Conservation (phyloP, 2,329 filamentous ascomycete genomes). For the Penicillium sp. region DNA sequence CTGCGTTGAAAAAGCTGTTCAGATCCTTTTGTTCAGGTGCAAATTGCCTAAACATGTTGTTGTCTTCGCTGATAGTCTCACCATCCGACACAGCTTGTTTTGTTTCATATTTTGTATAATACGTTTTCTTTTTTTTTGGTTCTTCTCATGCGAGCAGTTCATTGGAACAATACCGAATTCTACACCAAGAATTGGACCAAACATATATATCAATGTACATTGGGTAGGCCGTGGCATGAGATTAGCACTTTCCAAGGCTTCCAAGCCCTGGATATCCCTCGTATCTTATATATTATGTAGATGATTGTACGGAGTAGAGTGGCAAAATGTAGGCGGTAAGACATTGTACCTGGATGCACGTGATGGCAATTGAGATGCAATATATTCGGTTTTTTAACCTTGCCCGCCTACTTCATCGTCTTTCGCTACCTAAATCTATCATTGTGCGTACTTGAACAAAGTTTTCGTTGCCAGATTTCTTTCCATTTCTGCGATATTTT, state of each 20-base stretch:
- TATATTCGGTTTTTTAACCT: background rate
- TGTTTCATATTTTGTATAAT: background rate
- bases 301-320: too few relatives aligned
- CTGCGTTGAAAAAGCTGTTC: background rate
- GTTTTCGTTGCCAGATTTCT: background rate
- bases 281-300: background rate
- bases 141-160: too few relatives aligned
- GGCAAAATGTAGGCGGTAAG: background rate
- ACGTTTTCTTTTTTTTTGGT: background rate
- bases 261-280: background rate
- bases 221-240: background rate
- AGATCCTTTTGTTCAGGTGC: background rate
- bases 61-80: background rate
- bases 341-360: background rate
- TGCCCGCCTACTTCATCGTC: background rate
- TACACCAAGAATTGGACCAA: background rate
- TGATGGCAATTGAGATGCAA: background rate
- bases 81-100: background rate
- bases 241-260: background rate
- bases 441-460: background rate
- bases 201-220: background rate
- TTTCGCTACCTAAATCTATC: background rate
- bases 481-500: background rate
- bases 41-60: background rate
- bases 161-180: too few relatives aligned